Base-by-base conservation (phyloP, 306 rosid genomes). In the Nissolia schottii region DNA sequence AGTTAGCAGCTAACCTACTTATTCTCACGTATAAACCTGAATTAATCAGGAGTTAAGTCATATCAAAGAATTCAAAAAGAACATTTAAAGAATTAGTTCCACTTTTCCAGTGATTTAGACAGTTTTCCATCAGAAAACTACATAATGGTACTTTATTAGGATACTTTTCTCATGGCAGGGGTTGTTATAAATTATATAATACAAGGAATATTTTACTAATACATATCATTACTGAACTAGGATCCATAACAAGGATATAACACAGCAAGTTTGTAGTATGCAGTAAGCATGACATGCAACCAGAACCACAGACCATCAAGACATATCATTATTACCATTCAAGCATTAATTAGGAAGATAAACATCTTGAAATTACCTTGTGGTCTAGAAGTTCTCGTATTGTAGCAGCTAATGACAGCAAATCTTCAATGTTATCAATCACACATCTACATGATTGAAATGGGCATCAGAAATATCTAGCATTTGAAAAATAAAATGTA, bases 381-480 rank as follows among this genome's bases (percentile, higher is more conserved):
- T 73, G 81, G 14, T 28, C 41, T 69, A 87, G 75, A 51, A 93
- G 94, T 72, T 86, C 86, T 28, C 65, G 83, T 83, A 91, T 85
- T 14, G 91, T 86, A 73, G 79, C 82, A 75, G 92, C 86, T 75
- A 85, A 75, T 50, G 87, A 60, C 43, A 85, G 20, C 9, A 77
- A 69, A 34, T 71, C 77, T 70, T 89, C 87, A 73, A 85, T 45
- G 67, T 70, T 70, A 73, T 82, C 86, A 46, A 68, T 71, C 61
- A 49, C 78, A 76, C 72, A 53, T 81, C 96, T 91, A 48, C 63
- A 85, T 9, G 19, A 41, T 66, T 40, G 50, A 83, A 70, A 79
- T 66, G 49, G 77, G 60, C 31, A 78, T 63, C 74, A 73, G 73
- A 60, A 76, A 71, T 65, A 75, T 64, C 65, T 57, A 74, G 31